These are phyloP conservation scores for Colletotrichum sojae DNA, from an alignment of 2,329 filamentous ascomycete genomes.

Conservation along the genomic window DNA sequence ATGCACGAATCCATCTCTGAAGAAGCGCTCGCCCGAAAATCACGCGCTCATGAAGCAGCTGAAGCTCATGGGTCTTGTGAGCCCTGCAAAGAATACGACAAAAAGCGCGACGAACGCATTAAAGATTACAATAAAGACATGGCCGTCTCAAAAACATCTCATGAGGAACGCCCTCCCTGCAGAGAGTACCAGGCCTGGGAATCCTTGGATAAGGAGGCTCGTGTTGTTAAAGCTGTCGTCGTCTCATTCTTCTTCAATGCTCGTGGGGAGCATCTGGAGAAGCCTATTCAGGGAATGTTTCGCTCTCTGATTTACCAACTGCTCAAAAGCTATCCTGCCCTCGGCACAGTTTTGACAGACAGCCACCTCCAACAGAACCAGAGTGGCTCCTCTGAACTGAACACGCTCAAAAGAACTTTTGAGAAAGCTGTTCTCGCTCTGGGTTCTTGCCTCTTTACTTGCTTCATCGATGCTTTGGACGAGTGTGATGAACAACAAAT, in stretches of 20 bases:
- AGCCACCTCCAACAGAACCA: too few relatives aligned
- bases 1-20: neutral
- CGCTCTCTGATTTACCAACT: constrained; percentile 29
- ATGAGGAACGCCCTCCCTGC: too few relatives aligned
- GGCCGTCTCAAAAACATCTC: too few relatives aligned
- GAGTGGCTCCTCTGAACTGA: neutral
- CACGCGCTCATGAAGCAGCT: too few relatives aligned
- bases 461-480: constrained; percentile 32
- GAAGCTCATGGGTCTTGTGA: too few relatives aligned
- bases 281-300: constrained; percentile 30
- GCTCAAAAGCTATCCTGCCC: neutral
- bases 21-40: too few relatives aligned
- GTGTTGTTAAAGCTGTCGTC: constrained; percentile 25
- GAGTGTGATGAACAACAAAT: constrained; percentile 33
- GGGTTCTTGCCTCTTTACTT: constrained; percentile 26
- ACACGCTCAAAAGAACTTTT: neutral
- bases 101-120: too few relatives aligned
- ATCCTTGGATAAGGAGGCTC: too few relatives aligned
- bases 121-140: too few relatives aligned
- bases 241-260: constrained; percentile 39
- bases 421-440: neutral
- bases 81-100: too few relatives aligned
- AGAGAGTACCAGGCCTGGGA: too few relatives aligned
- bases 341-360: too few relatives aligned
- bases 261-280: constrained; percentile 29